A percentile compares a stretch with the other conserved stretches of the same genome.
Conservation (phyloP, 2,329 filamentous ascomycete species). For the Aspergillus viridinutans region DNA sequence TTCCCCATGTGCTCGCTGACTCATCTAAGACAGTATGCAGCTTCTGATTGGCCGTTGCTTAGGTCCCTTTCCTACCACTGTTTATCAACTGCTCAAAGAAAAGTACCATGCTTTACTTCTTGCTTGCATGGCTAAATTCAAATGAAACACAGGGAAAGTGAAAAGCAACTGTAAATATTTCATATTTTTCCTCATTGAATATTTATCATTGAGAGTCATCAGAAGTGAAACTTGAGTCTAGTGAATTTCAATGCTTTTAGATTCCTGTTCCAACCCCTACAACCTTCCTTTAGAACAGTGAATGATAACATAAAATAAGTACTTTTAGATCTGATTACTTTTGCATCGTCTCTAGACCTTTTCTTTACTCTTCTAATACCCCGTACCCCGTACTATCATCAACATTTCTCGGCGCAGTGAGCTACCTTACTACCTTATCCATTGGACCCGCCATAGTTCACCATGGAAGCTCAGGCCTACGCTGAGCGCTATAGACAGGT, state of each 20-base stretch:
- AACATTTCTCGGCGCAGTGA: background rate
- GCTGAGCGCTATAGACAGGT: conserved; percentile 44
- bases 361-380: background rate
- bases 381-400: background rate
- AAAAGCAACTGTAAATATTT: background rate
- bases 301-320: background rate
- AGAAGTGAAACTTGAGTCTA: background rate
- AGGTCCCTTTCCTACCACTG: background rate
- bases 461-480: conserved; percentile 32
- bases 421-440: background rate
- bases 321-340: background rate
- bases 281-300: background rate
- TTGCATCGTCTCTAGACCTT: background rate
- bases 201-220: background rate
- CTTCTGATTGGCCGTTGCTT: background rate
- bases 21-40: background rate
- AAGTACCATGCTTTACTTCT: background rate
- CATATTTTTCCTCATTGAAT: background rate
- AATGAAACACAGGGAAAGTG: background rate
- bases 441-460: conserved; percentile 4
- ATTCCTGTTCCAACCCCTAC: background rate
- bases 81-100: background rate
- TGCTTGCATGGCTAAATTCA: background rate
- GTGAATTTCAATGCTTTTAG: background rate
- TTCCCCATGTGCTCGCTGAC: background rate